These are phyloP conservation scores for Blastobotrys arbuscula DNA, from an alignment of 1,139 yeast species.

Conservation along the genomic window DNA sequence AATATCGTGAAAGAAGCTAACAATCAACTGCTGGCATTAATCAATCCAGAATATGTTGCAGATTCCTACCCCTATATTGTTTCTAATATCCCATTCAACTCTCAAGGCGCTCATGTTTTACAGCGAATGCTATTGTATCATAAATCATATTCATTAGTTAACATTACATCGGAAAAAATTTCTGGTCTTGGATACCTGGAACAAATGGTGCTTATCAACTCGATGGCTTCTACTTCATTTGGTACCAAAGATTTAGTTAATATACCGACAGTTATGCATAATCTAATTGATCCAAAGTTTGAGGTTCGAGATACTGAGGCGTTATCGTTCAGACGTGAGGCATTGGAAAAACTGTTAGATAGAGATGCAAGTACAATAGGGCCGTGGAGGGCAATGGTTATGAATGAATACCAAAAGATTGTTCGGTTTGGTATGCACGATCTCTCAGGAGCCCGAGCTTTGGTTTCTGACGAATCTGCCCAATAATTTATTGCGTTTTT, in stretches of 20 bases:
- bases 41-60: constrained; percentile 22
- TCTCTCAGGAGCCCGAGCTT: background rate
- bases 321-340: constrained; percentile 21
- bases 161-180: constrained; percentile 17
- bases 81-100: constrained; percentile 14
- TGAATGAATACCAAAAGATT: constrained; percentile 20
- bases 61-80: constrained; percentile 15
- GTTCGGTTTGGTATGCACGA: background rate
- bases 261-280: constrained; percentile 28
- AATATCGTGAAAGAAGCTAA: constrained; percentile 8
- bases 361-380: constrained; percentile 18
- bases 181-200: constrained; percentile 22
- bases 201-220: constrained; percentile 19
- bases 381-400: constrained; percentile 23
- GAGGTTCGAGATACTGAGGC: constrained; percentile 22
- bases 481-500: constrained; percentile 11
- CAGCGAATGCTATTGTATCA: constrained; percentile 15
- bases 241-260: constrained; percentile 21
- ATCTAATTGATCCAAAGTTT: constrained; percentile 17
- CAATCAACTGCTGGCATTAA: constrained; percentile 12
- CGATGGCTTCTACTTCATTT: constrained; percentile 21
- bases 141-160: constrained; percentile 15
- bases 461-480: constrained; percentile 21
- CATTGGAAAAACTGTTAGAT: constrained; percentile 21
- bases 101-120: constrained; percentile 19